Evolutionary conservation across 1,284 basidiomycete species (phyloP).

Genomic region (Bjerkandera adusta): DNA sequence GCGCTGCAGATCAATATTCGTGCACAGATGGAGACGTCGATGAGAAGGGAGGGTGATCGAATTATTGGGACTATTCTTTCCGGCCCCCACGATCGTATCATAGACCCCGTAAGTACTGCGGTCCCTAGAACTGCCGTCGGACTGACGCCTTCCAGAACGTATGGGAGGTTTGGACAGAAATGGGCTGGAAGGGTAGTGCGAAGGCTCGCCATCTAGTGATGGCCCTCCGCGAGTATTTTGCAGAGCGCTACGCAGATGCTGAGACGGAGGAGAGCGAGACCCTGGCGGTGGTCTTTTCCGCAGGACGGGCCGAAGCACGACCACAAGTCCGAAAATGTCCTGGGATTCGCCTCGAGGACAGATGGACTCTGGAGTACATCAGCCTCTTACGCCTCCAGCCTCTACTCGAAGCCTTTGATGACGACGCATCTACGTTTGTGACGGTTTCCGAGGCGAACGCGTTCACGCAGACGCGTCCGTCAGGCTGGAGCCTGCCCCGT

Average conservation of each 20-base stretch:
- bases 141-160: constrained; percentile 14
- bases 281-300: constrained; percentile 1
- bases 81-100: constrained; percentile 24
- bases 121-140: neutral
- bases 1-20: constrained; percentile 21
- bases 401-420: constrained; percentile 31
- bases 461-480: constrained; percentile 26
- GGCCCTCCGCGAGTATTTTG: constrained; percentile 29
- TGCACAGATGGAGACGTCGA: constrained; percentile 15
- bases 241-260: constrained; percentile 12
- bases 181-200: constrained; percentile 29
- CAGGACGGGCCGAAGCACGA: no score
- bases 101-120: constrained; percentile 17
- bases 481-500: constrained; percentile 26
- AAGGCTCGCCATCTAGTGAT: constrained; percentile 31
- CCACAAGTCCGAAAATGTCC: no score
- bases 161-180: constrained; percentile 20
- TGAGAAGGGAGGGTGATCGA: constrained; percentile 18
- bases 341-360: constrained; percentile 10
- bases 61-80: constrained; percentile 19
- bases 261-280: neutral
- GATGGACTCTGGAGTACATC: constrained; percentile 25
- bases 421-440: constrained; percentile 31
- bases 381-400: constrained; percentile 19
- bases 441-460: constrained; percentile 31